A percentile compares a stretch with the other conserved stretches of the same genome.
Conservation (phyloP, 1,139 yeast genomes). For the Arxiozyma slooffiae region DNA sequence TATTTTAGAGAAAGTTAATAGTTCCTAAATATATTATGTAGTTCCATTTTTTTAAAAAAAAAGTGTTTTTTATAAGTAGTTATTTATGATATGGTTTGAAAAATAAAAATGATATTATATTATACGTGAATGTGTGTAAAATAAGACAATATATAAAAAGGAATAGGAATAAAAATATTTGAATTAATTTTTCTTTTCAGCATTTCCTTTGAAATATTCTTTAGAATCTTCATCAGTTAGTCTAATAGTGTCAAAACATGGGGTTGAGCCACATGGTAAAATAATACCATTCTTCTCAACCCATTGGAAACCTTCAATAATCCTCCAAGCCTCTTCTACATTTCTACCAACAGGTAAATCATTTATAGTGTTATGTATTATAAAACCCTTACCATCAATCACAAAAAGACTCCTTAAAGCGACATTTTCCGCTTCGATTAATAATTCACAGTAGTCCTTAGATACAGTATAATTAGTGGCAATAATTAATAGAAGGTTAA, state of each 20-base stretch:
- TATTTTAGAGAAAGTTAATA: too few relatives aligned
- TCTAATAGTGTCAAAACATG: constrained; percentile 91
- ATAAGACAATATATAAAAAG: neutral
- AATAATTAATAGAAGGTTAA: constrained; percentile 86
- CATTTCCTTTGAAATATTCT: constrained; percentile 28
- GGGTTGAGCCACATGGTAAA: constrained; percentile 98
- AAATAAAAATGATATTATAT: too few relatives aligned
- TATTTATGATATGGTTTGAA: too few relatives aligned
- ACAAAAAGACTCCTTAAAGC: constrained; percentile 96
- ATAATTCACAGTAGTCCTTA: constrained; percentile 93
- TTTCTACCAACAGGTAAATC: constrained; percentile 99
- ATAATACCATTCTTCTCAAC: constrained; percentile 97
- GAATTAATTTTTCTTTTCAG: constrained; percentile 10
- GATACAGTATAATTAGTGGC: constrained; percentile 95
- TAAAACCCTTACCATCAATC: constrained; percentile 88
- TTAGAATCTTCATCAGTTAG: constrained; percentile 75
- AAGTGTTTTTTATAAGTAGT: neutral
- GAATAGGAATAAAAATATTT: too few relatives aligned
- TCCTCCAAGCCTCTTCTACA: constrained; percentile 94
- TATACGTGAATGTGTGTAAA: neutral
- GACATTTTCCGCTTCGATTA: constrained; percentile 88
- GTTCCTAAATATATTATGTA: too few relatives aligned
- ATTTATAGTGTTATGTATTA: constrained; percentile 95
- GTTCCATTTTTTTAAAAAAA: too few relatives aligned
- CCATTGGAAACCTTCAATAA: constrained; percentile 98